These are phyloP conservation scores for Curvularia sp. DNA, from an alignment of 2,329 filamentous ascomycete species.

Conservation along the genomic window DNA sequence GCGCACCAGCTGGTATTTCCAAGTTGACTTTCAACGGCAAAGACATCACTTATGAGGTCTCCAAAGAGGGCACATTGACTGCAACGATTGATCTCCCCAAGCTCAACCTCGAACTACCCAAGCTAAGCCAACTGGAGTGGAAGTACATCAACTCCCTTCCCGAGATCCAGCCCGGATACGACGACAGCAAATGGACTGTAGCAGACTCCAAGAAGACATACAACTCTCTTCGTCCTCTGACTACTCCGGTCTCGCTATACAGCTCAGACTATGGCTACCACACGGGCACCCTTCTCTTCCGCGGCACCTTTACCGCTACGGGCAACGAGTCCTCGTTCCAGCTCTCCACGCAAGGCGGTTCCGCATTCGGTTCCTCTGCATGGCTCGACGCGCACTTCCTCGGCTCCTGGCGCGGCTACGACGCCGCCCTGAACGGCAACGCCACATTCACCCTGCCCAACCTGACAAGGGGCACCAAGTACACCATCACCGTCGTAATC, in stretches of 20 bases:
- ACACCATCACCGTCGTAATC: conserved; percentile 73
- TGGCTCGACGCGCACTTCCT: conserved; percentile 71
- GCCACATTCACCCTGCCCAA: conserved; percentile 64
- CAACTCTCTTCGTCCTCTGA: conserved; percentile 64
- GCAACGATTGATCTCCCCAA: conserved; percentile 60
- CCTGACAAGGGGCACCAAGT: conserved; percentile 59
- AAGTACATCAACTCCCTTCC: conserved; percentile 74
- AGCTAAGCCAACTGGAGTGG: conserved; percentile 69
- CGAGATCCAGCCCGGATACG: conserved; percentile 69
- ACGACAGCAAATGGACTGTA: conserved; percentile 71
- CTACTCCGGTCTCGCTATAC: conserved; percentile 70
- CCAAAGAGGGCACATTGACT: conserved; percentile 58
- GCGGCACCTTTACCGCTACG: conserved; percentile 71
- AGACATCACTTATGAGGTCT: conserved; percentile 48
- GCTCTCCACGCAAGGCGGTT: conserved; percentile 70
- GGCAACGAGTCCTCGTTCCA: conserved; percentile 66
- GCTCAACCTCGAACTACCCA: conserved; percentile 63
- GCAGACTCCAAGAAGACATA: conserved; percentile 66
- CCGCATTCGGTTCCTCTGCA: conserved; percentile 69
- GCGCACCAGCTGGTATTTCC: conserved; percentile 59
- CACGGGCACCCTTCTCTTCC: conserved; percentile 71
- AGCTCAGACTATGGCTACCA: conserved; percentile 77
- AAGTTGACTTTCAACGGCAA: conserved; percentile 69
- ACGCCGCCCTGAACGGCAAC: conserved; percentile 59
- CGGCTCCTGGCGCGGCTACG: conserved; percentile 68